phyloP scores from a whole-genome alignment of 495 filamentous ascomycete genomes.

The Cudoniella acicularis region DNA sequence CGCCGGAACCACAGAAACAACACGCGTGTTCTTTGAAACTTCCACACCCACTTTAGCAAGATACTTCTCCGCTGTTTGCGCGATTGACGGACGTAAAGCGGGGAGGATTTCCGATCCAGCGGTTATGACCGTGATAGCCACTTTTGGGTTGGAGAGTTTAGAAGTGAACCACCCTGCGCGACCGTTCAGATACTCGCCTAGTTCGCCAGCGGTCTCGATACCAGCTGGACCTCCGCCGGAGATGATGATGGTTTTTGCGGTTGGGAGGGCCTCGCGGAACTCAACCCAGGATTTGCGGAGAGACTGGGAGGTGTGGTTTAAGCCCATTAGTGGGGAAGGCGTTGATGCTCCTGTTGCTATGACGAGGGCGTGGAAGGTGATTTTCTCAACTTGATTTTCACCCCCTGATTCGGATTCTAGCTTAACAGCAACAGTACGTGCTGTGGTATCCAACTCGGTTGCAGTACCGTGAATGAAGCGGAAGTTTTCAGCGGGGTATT shows the following conservation, averaged over 20 bases:
- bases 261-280: slow-evolving; percentile 38
- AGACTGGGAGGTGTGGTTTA: slow-evolving; percentile 24
- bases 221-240: slow-evolving; percentile 66
- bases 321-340: slow-evolving; percentile 36
- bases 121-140: slow-evolving; percentile 44
- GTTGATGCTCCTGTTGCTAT: slow-evolving; percentile 47
- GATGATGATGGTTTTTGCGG: slow-evolving; percentile 54
- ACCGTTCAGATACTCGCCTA: slow-evolving; percentile 50
- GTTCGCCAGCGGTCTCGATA: slow-evolving; percentile 59
- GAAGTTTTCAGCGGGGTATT: slow-evolving; percentile 41
- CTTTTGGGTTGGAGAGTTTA: slow-evolving; percentile 27
- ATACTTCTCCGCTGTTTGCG: slow-evolving; percentile 26
- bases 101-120: slow-evolving; percentile 28
- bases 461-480: slow-evolving; percentile 54
- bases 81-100: slow-evolving; percentile 26
- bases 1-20: slow-evolving; percentile 15
- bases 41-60: slow-evolving; percentile 32
- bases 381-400: slow-evolving; percentile 42
- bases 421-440: slow-evolving; percentile 37
- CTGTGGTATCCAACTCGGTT: slow-evolving; percentile 39
- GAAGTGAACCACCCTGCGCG: slow-evolving; percentile 28
- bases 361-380: slow-evolving; percentile 36
- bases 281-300: slow-evolving; percentile 28
- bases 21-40: slow-evolving; percentile 26
- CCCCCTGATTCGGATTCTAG: slow-evolving; percentile 17